Evolutionary conservation across 768 basidiomycete species (phyloP), one percentile per base, ranked within the genome.

Genomic region (Scleroderma citrinum): DNA sequence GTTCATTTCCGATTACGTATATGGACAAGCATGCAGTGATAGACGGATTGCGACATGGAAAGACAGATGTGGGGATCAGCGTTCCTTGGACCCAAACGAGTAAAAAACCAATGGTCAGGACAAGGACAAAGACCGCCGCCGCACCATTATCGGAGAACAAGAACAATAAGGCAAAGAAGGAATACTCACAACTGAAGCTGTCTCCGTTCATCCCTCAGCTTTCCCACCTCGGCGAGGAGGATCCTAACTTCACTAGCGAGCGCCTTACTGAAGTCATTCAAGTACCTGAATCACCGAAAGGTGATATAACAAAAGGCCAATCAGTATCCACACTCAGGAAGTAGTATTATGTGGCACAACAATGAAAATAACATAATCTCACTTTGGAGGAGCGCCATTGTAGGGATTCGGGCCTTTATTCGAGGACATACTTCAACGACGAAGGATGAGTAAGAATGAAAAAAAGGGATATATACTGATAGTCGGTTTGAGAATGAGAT

Each of bases 221-320:
- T 78, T 21, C 80, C 80, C 16, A 81, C 80, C 55, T 81, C 80
- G 19, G 75, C 73, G 21, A 81, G 72, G 14, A 81, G 71, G 47
- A 81, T 80, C 31, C 80, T 76, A n/a, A 81, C 78, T 60, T 81
- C 80, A 47, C 72, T 63, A 8, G 80, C 80, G 34, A 81, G 75
- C 1, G 80, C 80, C 55, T 81, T 82, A 64, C 77, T 80, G 59
- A 81, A 81, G 57, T 81, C 78, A 53, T 79, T 77, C 45, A 81
- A 59, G 59, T 81, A 80, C 62, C 76, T 76, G 57, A 34, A 26
- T 16, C 44, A 46, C 34, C 24, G 12, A 31, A 13, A 41, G 24
- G 50, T 14, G 34, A 31, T 38, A 48, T 41, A 29, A 17, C 34
- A 35, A 26, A 32, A 39, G 11, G 44, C 30, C 31, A 14, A 20